Base-by-base conservation (phyloP, 2,329 filamentous ascomycete species). In the Cercospora sp. region DNA sequence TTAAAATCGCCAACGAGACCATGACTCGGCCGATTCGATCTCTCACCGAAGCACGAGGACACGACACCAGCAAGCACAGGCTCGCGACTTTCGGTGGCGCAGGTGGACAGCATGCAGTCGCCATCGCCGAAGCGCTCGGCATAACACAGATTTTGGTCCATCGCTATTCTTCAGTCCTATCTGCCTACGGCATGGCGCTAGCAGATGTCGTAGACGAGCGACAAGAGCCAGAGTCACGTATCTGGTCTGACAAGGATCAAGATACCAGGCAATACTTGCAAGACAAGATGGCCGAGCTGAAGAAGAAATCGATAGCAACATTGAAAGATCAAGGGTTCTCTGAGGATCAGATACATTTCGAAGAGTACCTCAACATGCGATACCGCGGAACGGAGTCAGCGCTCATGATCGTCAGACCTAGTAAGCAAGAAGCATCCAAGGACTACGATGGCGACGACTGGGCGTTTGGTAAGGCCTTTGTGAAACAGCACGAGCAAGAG, bases 361-460 rank as follows among this genome's bases (percentile, higher is more conserved):
- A 97, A 77, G 91, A 96, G 77, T 97, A 97, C 75, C 87, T 98
- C 66, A 97, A 97, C 77, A 93, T 97, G 90, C 85, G 94, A 66
- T 97, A 97, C 75, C 87, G 92, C 39, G 93, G 93, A 10, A 97
- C 93, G 0, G 93, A 97, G 77, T 96, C 93, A 7, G 92, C 93
- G 0, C 84, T 97, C 51, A 97, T 97, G 93, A 88, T 96, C 59
- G 81, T 95, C 71, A 92, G 90, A 78, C 92, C 93, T 0, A 85
- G 80, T 2, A 80, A 85, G 42, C 86, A 88, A 61, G 89, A 92
- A 66, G 84, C 84, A 0, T 81, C 87, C 67, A 84, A 85, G 45
- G 81, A 85, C 13, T 91, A 86, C 70, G 83, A 79, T 26, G 89
- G 87, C 6, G 87, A 91, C 64, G 86, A 90, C 8, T 96, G 91